Base-by-base conservation (phyloP, 164 flowering plant species). In the Malania oleifera region DNA sequence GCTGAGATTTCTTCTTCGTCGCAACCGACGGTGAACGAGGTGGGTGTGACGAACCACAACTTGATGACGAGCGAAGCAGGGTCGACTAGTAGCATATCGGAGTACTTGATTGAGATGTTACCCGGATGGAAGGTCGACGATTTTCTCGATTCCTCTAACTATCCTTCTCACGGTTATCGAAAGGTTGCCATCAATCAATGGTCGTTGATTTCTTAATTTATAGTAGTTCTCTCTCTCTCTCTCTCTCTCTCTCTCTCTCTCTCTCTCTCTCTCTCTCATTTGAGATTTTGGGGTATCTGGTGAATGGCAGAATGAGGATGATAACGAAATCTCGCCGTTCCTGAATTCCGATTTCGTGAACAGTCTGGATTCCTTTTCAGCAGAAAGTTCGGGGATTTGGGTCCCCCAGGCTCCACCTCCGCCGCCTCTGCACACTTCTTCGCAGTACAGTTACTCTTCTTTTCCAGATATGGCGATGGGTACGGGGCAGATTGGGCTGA, bases 71-170 rank as follows among this genome's bases (percentile, higher is more conserved):
- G 57, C 15, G 62, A 45, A 23, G 73, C 63, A 28, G 71, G 40
- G 47, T 67, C 77, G 1, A 70, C 84, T 10, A 82, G 85, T 58
- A 85, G 83, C 68, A 89, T 91, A 64, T 85, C 98, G 0, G 96
- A 91, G 72, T 91, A 91, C 60, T 63, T 88, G 73, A 85, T 82
- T 5, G 85, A 91, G 65, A 85, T 65, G 67, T 58, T 91, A 8
- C 98, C 98, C 0, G 98, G 98, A 0, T 91, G 98, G 98, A 89
- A 79, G 39, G 89, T 91, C 0, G 98, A 91, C 38, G 98, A 91
- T 24, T 63, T 91, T 47, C 83, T 90, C 48, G 83, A 83, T 66
- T 67, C 79, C 5, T 50, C 80, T 26, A 12, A 11, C 14, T 59
- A 79, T 39, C 47, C 73, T 51, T 66, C 75, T 2, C 55, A 58